Base-by-base conservation (phyloP, 1,139 yeast species). In the Nakaseomyces uthaithaninus region DNA sequence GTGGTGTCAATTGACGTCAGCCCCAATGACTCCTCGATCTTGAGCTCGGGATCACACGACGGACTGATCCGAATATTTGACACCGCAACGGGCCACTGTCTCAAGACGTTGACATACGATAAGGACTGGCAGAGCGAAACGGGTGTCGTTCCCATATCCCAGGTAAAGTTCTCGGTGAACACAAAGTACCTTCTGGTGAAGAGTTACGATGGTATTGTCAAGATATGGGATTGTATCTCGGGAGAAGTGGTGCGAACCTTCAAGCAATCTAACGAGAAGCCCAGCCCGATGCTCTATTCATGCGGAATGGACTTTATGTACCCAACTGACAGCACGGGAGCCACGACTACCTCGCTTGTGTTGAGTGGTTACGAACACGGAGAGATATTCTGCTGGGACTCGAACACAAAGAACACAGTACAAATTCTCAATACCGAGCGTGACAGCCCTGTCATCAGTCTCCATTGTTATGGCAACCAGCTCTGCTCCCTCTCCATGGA, bases 1-100 rank as follows among this genome's bases (percentile, higher is more conserved):
- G 83, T 91, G 1, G 77, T 85, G 36, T 72, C 85, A 0, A 67
- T 89, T 1, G 77, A 84, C 49, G 65, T 91, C 40, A 60, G 63
- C 6, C 70, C 77, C 2, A 80, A 79, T 41, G 98, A 91, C 54
- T 84, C 91, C 37, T 74, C 95, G 0, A 75, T 93, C 27, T 72
- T 91, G 14, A 84, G 80, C 3, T 82, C 95, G 48, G 94, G 94
- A 0, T 82, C 95, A 3, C 84, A 81, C 56, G 98, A 91, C 60
- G 98, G 98, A 3, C 67, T 83, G 46, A 78, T 85, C 25, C 68
- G 98, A 41, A 64, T 91, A 26, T 91, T 94, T 68, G 97, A 89
- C 60, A 74, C 89, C 27, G 80, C 76, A 39, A 72, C 94, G 0
- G 96, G 96, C 2, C 95, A 87, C 51, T 91, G 98, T 64, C 67